Conservation (phyloP, 768 basidiomycete genomes). For the Tephrocybe sp. region DNA sequence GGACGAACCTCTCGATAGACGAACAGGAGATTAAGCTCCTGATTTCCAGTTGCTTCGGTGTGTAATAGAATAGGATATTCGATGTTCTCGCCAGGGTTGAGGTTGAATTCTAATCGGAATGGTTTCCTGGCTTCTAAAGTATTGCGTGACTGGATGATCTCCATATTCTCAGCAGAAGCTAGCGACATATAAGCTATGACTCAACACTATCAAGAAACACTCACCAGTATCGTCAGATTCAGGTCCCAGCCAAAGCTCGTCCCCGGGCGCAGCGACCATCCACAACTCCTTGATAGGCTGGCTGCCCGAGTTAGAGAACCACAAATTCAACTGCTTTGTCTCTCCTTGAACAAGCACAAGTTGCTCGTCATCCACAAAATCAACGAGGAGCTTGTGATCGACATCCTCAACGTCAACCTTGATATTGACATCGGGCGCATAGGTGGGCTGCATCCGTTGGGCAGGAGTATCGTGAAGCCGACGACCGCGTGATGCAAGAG, state of each 20-base stretch:
- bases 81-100: slow-evolving; percentile 46
- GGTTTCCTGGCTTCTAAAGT: slow-evolving; percentile 50
- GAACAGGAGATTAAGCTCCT: slow-evolving; percentile 62
- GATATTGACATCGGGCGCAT: slow-evolving; percentile 67
- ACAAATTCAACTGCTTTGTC: slow-evolving; percentile 49
- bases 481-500: slow-evolving; percentile 68
- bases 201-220: not conserved
- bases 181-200: not conserved
- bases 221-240: slow-evolving; percentile 11
- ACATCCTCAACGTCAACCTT: slow-evolving; percentile 63
- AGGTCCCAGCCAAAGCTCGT: slow-evolving; percentile 58
- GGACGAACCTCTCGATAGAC: slow-evolving; percentile 56
- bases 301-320: slow-evolving; percentile 67
- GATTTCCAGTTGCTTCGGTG: slow-evolving; percentile 44
- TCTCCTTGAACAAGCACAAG: slow-evolving; percentile 71
- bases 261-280: slow-evolving; percentile 59
- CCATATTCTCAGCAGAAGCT: slow-evolving; percentile 23
- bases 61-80: slow-evolving; percentile 57
- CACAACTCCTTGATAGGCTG: slow-evolving; percentile 67
- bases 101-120: slow-evolving; percentile 43
- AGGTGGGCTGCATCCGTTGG: slow-evolving; percentile 68
- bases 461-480: slow-evolving; percentile 73
- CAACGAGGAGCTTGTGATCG: slow-evolving; percentile 60
- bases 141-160: slow-evolving; percentile 51
- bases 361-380: slow-evolving; percentile 52